Evolutionary conservation across 495 filamentous ascomycete species (phyloP), one percentile per base, ranked within the genome.

Genomic region (Cladorrhinum samala): DNA sequence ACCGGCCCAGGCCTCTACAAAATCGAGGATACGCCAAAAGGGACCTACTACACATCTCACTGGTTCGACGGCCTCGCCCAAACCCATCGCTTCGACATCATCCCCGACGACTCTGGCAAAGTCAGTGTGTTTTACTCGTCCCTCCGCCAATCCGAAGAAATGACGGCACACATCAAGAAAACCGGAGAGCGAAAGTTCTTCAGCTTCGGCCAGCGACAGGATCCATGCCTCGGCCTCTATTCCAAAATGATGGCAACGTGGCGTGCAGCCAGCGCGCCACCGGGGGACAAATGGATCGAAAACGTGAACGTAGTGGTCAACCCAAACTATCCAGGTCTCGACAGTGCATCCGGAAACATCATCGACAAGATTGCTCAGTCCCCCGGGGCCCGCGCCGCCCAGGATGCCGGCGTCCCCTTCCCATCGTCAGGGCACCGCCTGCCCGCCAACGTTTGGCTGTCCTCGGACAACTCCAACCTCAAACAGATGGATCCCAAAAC

Each of bases 1-100:
- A 91, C 84, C 2, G 87, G 88, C 0, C 86, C 85, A 0, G 84
- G 86, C 0, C 70, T 75, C 16, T 77, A 76, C 54, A 77, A 77
- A 52, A 61, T 86, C 7, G 67, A 83, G 40, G 75, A 74, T 14
- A 76, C 81, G 14, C 67, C 77, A 0, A 79, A 78, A 25, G 75
- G 75, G 1, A 79, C 76, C 0, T 80, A 80, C 56, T 66, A 70
- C 23, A 68, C 80, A 7, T 77, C 68, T 0, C 88, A 93, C 61
- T 93, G 88, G 88, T 89, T 91, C 54, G 84, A 91, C 65, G 83
- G 85, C n/a, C 81, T 90, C 40, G 76, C 76, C n/a, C 84, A 89
- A 53, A 82, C 80, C 2, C 86, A 90, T 58, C 79, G 81, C 13
- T 91, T 93, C 68, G 74, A 86, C 52, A 83, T 91, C 27, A 55